A percentile compares a stretch with the other conserved stretches of the same genome.
phyloP scores from a whole-genome alignment of 495 filamentous ascomycete species.

The Tuber umbilicatum region DNA sequence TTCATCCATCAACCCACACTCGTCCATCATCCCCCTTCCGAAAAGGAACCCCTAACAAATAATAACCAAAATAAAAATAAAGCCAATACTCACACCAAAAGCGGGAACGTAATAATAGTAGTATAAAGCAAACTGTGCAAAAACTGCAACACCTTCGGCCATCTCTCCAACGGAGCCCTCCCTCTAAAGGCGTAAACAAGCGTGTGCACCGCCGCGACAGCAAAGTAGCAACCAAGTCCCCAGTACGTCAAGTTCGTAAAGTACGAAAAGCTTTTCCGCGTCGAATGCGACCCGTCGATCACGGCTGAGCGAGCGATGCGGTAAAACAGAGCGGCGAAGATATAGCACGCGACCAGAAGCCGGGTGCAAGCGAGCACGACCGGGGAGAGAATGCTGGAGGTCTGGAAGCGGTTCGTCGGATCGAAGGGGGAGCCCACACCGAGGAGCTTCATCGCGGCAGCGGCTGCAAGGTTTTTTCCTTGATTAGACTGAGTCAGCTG shows the following conservation, averaged over 20 bases:
- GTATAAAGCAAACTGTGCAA: constrained; percentile 62
- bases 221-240: constrained; percentile 72
- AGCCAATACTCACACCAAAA: constrained; percentile 49
- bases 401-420: constrained; percentile 59
- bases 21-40: background rate
- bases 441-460: constrained; percentile 11
- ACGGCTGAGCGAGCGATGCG: constrained; percentile 51
- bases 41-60: constrained; percentile 13
- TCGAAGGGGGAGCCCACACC: constrained; percentile 46
- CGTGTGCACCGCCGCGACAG: constrained; percentile 58
- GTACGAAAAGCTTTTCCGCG: constrained; percentile 60
- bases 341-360: constrained; percentile 59
- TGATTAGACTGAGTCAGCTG: background rate
- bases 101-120: constrained; percentile 61
- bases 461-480: background rate
- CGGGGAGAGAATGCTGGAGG: constrained; percentile 70
- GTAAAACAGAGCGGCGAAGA: constrained; percentile 64
- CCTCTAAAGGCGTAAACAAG: constrained; percentile 56
- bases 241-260: constrained; percentile 77
- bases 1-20: background rate
- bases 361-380: constrained; percentile 54
- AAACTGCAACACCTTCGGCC: constrained; percentile 57
- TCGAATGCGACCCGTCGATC: constrained; percentile 40
- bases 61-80: constrained; percentile 42
- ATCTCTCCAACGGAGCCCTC: constrained; percentile 52